Evolutionary conservation across 2,329 filamentous ascomycete genomes (phyloP).

Genomic region (Moelleriella libera): DNA sequence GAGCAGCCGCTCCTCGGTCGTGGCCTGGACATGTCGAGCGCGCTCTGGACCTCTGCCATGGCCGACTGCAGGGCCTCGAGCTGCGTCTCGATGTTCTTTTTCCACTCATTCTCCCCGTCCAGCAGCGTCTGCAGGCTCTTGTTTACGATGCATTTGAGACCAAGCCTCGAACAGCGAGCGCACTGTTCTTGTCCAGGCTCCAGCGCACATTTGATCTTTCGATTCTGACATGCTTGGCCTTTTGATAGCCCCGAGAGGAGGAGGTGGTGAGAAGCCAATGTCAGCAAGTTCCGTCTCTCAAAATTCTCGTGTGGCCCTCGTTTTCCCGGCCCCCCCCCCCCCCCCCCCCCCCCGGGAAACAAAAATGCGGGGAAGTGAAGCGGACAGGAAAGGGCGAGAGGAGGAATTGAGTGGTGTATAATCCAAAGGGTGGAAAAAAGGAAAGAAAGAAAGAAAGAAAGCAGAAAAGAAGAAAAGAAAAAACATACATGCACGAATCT

Average conservation of each 20-base stretch:
- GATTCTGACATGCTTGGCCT: slow-evolving; percentile 32
- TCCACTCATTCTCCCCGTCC: slow-evolving; percentile 35
- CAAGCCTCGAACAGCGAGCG: slow-evolving; percentile 32
- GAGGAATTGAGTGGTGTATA: too few species aligned
- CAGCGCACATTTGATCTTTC: slow-evolving; percentile 41
- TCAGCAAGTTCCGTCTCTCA: too few species aligned
- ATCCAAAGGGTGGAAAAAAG: neutral
- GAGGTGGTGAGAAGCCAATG: too few species aligned
- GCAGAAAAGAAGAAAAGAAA: neutral
- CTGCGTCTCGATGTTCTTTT: slow-evolving; percentile 13
- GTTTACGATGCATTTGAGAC: slow-evolving; percentile 37
- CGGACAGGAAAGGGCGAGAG: too few species aligned
- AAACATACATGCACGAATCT: slow-evolving; percentile 17
- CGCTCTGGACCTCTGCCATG: slow-evolving; percentile 11
- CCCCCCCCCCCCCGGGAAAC: too few species aligned
- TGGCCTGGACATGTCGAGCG: slow-evolving; percentile 7
- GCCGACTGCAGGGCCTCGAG: slow-evolving; percentile 12
- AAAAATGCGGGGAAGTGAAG: neutral
- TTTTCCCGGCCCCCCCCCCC: too few species aligned
- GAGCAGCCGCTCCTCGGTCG: too few species aligned
- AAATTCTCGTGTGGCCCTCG: too few species aligned
- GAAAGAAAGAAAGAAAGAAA: neutral
- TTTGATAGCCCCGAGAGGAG: too few species aligned
- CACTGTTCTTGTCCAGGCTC: slow-evolving; percentile 28
- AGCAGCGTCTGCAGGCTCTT: slow-evolving; percentile 41